Evolutionary conservation across 768 basidiomycete species (phyloP).

Genomic region (Candolleomyces eurysporus): DNA sequence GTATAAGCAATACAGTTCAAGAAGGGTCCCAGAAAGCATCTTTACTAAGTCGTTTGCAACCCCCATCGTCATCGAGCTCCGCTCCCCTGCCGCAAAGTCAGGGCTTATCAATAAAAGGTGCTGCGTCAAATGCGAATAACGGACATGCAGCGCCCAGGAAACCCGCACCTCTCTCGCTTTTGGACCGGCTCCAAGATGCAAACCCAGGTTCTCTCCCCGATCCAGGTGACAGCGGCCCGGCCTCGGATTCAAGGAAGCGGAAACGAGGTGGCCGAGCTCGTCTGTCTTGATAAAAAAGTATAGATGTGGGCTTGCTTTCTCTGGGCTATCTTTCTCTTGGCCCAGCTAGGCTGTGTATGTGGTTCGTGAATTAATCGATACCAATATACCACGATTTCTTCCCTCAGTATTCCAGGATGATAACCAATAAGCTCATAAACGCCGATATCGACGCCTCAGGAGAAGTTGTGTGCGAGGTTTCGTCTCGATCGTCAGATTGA

Average conservation of each 20-base stretch:
- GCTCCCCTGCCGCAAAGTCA: slow-evolving; percentile 1
- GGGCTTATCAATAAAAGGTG: slow-evolving; percentile 18
- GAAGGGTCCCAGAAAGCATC: background rate
- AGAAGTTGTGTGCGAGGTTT: too few species aligned
- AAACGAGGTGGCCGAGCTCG: background rate
- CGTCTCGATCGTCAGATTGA: too few species aligned
- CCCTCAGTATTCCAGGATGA: background rate
- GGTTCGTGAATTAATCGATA: slow-evolving; percentile 1
- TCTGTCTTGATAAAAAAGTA: slow-evolving; percentile 2
- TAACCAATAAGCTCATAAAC: background rate
- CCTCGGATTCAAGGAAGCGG: slow-evolving; percentile 1
- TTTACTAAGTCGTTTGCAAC: slow-evolving; percentile 14
- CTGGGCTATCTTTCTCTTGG: background rate
- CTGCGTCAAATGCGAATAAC: slow-evolving; percentile 3
- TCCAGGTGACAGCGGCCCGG: background rate
- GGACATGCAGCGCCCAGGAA: background rate
- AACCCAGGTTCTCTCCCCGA: background rate
- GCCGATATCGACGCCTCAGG: too few species aligned
- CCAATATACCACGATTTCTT: slow-evolving; percentile 6
- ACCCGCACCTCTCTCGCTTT: slow-evolving; percentile 7
- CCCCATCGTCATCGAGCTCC: slow-evolving; percentile 1
- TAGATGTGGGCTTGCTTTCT: background rate
- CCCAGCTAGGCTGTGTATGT: slow-evolving; percentile 9
- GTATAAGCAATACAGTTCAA: background rate
- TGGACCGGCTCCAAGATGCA: slow-evolving; percentile 14